Evolutionary conservation across 805 yeast species (phyloP).

Genomic region (Gaillardinia entomophila): DNA sequence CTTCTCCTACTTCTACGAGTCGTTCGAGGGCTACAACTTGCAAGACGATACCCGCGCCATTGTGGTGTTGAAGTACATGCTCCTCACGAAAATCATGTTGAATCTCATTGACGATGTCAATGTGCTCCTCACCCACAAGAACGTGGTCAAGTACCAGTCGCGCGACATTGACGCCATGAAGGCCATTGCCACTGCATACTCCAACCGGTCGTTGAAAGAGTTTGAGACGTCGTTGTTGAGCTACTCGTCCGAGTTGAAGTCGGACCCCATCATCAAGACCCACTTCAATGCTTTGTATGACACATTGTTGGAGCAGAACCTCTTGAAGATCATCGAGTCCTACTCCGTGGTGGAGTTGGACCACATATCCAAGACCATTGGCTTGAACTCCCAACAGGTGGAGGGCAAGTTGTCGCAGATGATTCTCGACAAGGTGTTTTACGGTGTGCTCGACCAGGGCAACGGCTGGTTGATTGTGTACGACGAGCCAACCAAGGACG

Average conservation of each 20-base stretch:
- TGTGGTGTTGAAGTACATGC: conserved; percentile 84
- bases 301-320: conserved; percentile 84
- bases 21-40: conserved; percentile 84
- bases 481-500: conserved; percentile 83
- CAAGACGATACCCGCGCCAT: conserved; percentile 58
- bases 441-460: conserved; percentile 96
- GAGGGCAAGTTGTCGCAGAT: conserved; percentile 94
- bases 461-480: conserved; percentile 94
- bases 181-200: conserved; percentile 84
- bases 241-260: conserved; percentile 69
- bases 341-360: conserved; percentile 92
- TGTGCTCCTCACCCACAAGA: conserved; percentile 67
- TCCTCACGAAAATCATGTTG: conserved; percentile 89
- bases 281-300: conserved; percentile 93
- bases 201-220: conserved; percentile 84
- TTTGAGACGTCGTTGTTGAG: conserved; percentile 77
- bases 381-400: conserved; percentile 78
- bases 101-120: conserved; percentile 82
- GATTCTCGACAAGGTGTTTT: conserved; percentile 93
- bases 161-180: conserved; percentile 93
- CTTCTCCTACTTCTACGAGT: conserved; percentile 89
- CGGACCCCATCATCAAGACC: conserved; percentile 82
- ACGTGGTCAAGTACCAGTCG: conserved; percentile 62
- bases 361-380: conserved; percentile 82
- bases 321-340: conserved; percentile 92